phyloP scores from a whole-genome alignment of 768 basidiomycete genomes.

The Termitomyces sp. region DNA sequence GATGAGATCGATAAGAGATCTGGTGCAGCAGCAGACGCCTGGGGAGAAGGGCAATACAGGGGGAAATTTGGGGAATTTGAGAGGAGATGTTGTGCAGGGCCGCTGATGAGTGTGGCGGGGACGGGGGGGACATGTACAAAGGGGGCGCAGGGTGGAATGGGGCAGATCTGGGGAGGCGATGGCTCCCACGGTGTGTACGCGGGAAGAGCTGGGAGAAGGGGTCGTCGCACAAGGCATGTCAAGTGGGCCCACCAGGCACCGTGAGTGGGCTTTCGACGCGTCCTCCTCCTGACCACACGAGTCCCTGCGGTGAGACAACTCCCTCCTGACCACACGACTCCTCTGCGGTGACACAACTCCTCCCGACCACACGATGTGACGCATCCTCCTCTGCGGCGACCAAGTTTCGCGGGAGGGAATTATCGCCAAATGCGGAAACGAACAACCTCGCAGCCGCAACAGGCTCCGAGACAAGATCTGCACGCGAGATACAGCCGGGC shows the following conservation, averaged over 20 bases:
- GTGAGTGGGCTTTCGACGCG: no score
- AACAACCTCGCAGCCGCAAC: slow-evolving; percentile 5
- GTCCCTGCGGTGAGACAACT: no score
- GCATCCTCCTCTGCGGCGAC: not conserved
- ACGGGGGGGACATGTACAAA: not conserved
- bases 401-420: not conserved
- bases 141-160: slow-evolving; percentile 8
- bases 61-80: not conserved
- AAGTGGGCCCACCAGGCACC: not conserved
- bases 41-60: not conserved
- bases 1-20: slow-evolving; percentile 17
- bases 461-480: slow-evolving; percentile 10
- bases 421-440: not conserved
- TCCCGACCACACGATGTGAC: no score
- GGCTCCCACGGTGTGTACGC: slow-evolving; percentile 31
- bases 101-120: not conserved
- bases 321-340: no score
- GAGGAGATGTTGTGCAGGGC: not conserved
- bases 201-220: slow-evolving; percentile 14
- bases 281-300: no score
- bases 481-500: slow-evolving; percentile 2
- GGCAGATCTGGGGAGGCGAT: not conserved
- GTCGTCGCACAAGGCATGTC: slow-evolving; percentile 3
- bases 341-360: no score
- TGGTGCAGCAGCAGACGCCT: not conserved